phyloP scores from a whole-genome alignment of 768 basidiomycete species.

The Coprinellus aureogranulatus region DNA sequence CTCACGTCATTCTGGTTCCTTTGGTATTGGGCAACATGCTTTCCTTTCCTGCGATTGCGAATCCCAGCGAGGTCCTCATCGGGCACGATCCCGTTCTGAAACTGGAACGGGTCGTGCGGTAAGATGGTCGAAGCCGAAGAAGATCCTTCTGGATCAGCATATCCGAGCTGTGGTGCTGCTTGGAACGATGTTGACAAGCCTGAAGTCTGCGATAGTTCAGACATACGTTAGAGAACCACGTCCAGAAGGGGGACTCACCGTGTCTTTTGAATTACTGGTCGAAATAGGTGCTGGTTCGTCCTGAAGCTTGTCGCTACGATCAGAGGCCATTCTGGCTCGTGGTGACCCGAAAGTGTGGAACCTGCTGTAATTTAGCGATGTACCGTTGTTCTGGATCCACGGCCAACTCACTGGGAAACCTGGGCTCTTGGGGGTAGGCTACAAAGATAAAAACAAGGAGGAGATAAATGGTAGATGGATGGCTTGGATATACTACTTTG shows the following conservation, averaged over 20 bases:
- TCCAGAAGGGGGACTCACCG: background rate
- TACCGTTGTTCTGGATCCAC: conserved; percentile 6
- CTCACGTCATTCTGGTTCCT: conserved; percentile 1
- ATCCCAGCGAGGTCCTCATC: background rate
- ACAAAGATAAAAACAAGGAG: too few relatives aligned
- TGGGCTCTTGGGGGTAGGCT: too few relatives aligned
- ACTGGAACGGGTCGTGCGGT: background rate
- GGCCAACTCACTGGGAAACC: too few relatives aligned
- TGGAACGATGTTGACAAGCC: background rate
- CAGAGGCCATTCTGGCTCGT: background rate
- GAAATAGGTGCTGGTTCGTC: background rate
- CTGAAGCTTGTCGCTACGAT: background rate
- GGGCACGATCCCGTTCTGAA: background rate
- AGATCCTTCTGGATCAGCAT: background rate
- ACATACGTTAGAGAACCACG: background rate
- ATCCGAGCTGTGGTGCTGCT: background rate
- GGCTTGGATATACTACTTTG: too few relatives aligned
- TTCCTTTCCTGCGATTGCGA: conserved; percentile 2
- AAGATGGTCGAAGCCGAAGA: background rate
- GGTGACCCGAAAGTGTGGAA: conserved; percentile 4
- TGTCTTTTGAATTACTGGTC: background rate
- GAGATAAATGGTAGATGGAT: too few relatives aligned
- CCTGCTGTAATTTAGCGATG: background rate
- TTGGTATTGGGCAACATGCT: background rate
- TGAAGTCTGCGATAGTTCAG: background rate